These are phyloP conservation scores for Dipodascus albidus DNA, from an alignment of 805 yeast genomes.

Conservation along the genomic window DNA sequence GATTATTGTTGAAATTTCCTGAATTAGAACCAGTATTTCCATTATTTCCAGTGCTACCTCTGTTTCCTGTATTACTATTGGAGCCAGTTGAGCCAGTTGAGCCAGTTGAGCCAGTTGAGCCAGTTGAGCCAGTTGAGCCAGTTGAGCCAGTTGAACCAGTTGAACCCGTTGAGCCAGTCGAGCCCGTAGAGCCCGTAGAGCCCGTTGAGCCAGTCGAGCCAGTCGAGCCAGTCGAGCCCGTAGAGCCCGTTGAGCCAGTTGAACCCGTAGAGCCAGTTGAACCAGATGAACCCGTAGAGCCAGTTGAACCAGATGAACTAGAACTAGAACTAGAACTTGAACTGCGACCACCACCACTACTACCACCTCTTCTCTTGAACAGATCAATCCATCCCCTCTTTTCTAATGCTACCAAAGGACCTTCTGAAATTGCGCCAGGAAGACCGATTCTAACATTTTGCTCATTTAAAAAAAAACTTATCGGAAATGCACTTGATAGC, in stretches of 20 bases:
- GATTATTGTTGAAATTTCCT: conserved; percentile 4
- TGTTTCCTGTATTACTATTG: not conserved
- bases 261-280: conserved; percentile 3
- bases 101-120: not conserved
- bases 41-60: conserved; percentile 3
- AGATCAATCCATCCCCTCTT: not conserved
- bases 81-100: not conserved
- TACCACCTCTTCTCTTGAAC: conserved; percentile 4
- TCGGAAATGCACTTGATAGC: not conserved
- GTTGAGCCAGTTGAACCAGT: not conserved
- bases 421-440: not conserved
- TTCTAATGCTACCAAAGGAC: not conserved
- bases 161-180: not conserved
- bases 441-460: not conserved
- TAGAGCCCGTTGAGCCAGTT: conserved; percentile 4
- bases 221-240: conserved; percentile 5
- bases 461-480: not conserved
- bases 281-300: conserved; percentile 2
- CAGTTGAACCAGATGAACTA: not conserved
- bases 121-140: not conserved
- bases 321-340: conserved; percentile 2
- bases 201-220: not conserved
- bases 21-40: conserved; percentile 3
- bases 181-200: not conserved
- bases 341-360: conserved; percentile 4